A percentile compares a stretch with the other conserved stretches of the same genome.
phyloP scores from a whole-genome alignment of 331 rosid species.

The Malus hybrid region DNA sequence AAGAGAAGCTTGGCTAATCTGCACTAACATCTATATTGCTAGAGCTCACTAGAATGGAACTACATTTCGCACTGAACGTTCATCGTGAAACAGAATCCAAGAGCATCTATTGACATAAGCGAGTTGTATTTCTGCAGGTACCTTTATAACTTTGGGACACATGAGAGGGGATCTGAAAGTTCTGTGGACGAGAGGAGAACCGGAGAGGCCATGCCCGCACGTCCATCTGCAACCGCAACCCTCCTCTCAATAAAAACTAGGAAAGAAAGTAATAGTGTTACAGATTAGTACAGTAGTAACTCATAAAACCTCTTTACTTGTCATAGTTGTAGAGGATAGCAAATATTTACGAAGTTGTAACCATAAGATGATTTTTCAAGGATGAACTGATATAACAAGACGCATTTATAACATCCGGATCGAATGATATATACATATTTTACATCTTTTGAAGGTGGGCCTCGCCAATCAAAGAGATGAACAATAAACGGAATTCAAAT shows the following conservation, averaged over 20 bases:
- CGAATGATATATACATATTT: too few relatives aligned
- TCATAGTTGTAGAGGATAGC: constrained; percentile 31
- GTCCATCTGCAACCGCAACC: constrained; percentile 34
- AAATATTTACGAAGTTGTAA: constrained; percentile 23
- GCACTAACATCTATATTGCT: neutral
- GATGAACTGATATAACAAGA: neutral
- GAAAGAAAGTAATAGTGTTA: constrained; percentile 21
- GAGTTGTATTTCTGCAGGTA: constrained; percentile 42
- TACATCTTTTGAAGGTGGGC: too few relatives aligned
- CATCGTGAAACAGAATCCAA: neutral
- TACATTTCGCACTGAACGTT: neutral
- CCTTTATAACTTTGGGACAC: constrained; percentile 82
- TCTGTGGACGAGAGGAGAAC: constrained; percentile 94
- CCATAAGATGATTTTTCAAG: constrained; percentile 6
- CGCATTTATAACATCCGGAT: neutral
- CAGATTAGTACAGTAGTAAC: constrained; percentile 25
- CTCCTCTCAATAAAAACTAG: constrained; percentile 22
- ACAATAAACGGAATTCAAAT: too few relatives aligned
- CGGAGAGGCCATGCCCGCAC: constrained; percentile 81
- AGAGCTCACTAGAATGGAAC: neutral
- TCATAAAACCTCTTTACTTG: constrained; percentile 14
- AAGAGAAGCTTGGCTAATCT: constrained; percentile 10
- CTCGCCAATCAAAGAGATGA: too few relatives aligned
- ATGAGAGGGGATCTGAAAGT: constrained; percentile 80
- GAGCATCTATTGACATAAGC: neutral